Base-by-base conservation (phyloP, 2,329 filamentous ascomycete species). In the Xylogone sp. region DNA sequence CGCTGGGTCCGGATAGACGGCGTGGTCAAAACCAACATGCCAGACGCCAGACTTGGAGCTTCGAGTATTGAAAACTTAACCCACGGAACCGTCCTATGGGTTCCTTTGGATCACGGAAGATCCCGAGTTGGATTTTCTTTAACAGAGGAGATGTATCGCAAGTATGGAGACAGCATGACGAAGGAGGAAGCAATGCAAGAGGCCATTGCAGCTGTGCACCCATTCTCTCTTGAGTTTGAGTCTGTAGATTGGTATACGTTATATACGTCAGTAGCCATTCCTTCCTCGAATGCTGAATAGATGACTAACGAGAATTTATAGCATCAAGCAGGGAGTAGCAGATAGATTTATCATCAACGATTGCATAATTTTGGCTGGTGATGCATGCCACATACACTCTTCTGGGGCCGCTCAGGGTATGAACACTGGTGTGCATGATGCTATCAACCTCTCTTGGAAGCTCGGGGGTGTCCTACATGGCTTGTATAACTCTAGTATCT, bases 331-430 rank as follows among this genome's bases (percentile, higher is more conserved):
- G 43, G 18, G 22, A 19, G 22, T 45, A 19, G 43, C 43, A 12
- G 43, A 21, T 7, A 45, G 10, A 62, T 50, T 57, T 60, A 12
- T 49, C 52, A 5, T 16, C n/a, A 39, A 39, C 5, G n/a, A 39
- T 5, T 16, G 34, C 5, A 16, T 39, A 39, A 16, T 69, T 3
- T 48, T 68, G 42, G 65, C 67, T 3, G 69, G 69, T 20, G 69
- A 71, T 52, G 63, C 68, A 3, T 68, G 68, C 6, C 79, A 83
- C 51, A 82, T 81, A 0, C 82, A 85, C 59, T 81, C 76, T 0
- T 82, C 82, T 0, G 84, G 85, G 61, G 82, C 82, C 0, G 83
- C 80, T 0, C 82, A 86, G 62, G 82, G 78, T 1, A 77, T 79
- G 73, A 81, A 81, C 52, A 75, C 77, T 21, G 70, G 74, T 42